These are phyloP conservation scores for Cystobasidium slooffiae DNA, from an alignment of 1,284 basidiomycete genomes.

Conservation along the genomic window DNA sequence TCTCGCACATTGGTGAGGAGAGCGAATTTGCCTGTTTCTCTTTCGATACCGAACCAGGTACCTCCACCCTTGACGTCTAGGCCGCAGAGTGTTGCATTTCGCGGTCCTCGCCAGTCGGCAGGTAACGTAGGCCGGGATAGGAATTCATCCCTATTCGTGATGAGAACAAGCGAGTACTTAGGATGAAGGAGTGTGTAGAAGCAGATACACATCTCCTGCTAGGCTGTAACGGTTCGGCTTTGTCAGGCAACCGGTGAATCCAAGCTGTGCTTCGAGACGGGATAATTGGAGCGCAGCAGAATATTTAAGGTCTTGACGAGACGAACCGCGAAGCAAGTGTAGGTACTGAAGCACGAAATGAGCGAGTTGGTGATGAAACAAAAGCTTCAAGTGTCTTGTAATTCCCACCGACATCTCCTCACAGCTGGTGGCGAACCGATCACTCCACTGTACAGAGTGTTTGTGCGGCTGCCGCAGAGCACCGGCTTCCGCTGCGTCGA, in stretches of 20 bases:
- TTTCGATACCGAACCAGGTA: constrained; percentile 50
- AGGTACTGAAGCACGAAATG: no score
- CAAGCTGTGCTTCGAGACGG: background rate
- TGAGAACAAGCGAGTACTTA: constrained; percentile 45
- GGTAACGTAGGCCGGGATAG: constrained; percentile 47
- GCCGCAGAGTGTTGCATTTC: constrained; percentile 45
- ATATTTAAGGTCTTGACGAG: background rate
- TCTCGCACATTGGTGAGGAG: constrained; percentile 53
- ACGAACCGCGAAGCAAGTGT: no score
- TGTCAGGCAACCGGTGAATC: background rate
- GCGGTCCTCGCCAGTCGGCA: constrained; percentile 44
- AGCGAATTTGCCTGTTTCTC: constrained; percentile 45
- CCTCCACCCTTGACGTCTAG: constrained; percentile 51
- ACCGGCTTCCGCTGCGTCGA: no score
- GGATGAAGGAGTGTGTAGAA: constrained; percentile 36
- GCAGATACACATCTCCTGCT: constrained; percentile 37
- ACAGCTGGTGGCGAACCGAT: background rate
- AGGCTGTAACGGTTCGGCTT: background rate
- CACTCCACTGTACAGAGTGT: no score
- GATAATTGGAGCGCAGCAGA: background rate
- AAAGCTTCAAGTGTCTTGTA: background rate
- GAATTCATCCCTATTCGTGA: constrained; percentile 52
- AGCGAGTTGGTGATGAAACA: no score
- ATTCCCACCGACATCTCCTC: background rate
- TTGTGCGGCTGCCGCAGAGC: no score